Evolutionary conservation across 2,329 filamentous ascomycete genomes (phyloP).

Genomic region (Arachnomyces sp.): DNA sequence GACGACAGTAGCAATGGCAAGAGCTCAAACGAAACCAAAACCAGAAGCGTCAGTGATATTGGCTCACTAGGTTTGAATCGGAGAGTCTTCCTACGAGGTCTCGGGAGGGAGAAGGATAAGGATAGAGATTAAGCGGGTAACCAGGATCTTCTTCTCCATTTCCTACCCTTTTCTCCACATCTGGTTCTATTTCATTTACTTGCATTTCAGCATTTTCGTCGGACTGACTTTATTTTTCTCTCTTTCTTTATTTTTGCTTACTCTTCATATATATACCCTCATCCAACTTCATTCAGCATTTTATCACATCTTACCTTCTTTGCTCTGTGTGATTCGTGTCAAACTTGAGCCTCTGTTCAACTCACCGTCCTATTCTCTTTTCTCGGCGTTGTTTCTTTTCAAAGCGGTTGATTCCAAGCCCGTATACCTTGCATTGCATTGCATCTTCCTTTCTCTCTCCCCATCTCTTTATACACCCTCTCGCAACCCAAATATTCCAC

Average conservation of each 20-base stretch:
- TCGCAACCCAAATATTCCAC: no score
- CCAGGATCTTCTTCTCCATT: neutral
- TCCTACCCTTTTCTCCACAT: constrained; percentile 1
- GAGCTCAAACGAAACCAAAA: constrained; percentile 20
- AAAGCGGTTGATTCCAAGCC: no score
- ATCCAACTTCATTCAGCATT: no score
- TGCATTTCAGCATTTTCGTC: neutral
- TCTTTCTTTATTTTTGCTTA: neutral
- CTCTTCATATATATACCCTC: neutral
- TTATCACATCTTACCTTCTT: no score
- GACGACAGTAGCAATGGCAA: neutral
- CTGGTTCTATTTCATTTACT: constrained; percentile 1
- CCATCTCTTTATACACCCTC: no score
- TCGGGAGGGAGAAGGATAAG: constrained; percentile 16
- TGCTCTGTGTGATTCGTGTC: no score
- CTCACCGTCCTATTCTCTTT: no score
- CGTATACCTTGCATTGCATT: no score
- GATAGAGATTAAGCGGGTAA: no score
- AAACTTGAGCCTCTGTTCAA: no score
- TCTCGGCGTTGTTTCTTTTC: no score
- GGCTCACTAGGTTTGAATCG: constrained; percentile 27
- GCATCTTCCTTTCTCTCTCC: no score
- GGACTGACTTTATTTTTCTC: constrained; percentile 2
- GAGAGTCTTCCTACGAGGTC: constrained; percentile 30
- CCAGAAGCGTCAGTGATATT: constrained; percentile 34